phyloP scores from a whole-genome alignment of 192 early-diverging fungal species.

The Rhizoclosmatium sp. region DNA sequence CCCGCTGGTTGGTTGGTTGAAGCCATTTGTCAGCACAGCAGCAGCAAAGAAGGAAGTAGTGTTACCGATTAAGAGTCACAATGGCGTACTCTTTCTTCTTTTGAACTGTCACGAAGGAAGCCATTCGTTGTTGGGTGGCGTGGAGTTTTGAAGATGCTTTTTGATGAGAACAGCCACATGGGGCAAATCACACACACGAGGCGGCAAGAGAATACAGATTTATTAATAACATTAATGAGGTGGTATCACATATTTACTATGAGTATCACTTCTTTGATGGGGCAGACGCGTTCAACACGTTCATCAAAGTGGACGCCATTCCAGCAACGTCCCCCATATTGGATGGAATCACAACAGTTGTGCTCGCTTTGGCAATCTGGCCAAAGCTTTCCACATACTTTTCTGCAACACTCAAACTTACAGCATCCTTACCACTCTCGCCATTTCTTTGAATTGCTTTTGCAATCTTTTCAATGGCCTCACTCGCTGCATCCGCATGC shows the following conservation, averaged over 20 bases:
- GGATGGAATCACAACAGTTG: conserved; percentile 86
- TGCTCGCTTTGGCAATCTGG: conserved; percentile 88
- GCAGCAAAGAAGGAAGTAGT: neutral
- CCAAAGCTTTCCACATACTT: conserved; percentile 95
- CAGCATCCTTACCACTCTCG: conserved; percentile 76
- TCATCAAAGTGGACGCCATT: conserved; percentile 82
- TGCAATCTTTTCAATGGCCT: conserved; percentile 81
- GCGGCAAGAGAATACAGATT: too few relatives aligned
- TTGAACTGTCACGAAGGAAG: conserved; percentile 8
- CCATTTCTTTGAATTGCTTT: conserved; percentile 67
- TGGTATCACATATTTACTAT: too few relatives aligned
- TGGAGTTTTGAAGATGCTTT: too few relatives aligned
- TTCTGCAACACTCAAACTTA: conserved; percentile 89
- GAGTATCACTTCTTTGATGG: too few relatives aligned
- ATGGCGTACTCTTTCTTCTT: conserved; percentile 35
- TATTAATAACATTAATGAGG: too few relatives aligned
- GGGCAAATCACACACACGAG: too few relatives aligned
- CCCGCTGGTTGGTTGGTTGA: neutral
- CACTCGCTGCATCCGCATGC: conserved; percentile 79
- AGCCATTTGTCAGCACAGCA: neutral
- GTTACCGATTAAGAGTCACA: conserved; percentile 23
- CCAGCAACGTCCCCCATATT: conserved; percentile 77
- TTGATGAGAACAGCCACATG: too few relatives aligned
- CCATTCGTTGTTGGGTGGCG: conserved; percentile 3
- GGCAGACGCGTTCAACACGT: conserved; percentile 1